Evolutionary conservation across 129 eudicot genomes (phyloP).

Genomic region (Scalesia atractyloides): DNA sequence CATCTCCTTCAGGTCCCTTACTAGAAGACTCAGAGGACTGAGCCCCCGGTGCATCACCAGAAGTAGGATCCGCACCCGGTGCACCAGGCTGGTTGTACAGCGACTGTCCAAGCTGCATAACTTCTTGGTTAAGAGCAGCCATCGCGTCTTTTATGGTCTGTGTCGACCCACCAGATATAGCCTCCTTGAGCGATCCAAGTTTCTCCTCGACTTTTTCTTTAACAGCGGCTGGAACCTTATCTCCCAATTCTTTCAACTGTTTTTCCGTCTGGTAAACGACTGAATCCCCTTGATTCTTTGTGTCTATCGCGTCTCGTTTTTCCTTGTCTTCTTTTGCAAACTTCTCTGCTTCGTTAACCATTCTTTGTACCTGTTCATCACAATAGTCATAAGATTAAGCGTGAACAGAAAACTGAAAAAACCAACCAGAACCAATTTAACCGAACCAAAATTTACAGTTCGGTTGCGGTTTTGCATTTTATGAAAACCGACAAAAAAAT

Average conservation of each 20-base stretch:
- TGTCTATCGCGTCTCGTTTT: constrained; percentile 96
- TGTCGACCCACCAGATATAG: constrained; percentile 81
- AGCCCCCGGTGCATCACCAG: constrained; percentile 43
- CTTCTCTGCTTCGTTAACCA: constrained; percentile 91
- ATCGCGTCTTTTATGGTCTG: constrained; percentile 91
- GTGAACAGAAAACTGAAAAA: too few relatives aligned
- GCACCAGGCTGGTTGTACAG: constrained; percentile 90
- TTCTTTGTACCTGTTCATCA: constrained; percentile 70
- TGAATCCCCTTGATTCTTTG: constrained; percentile 97
- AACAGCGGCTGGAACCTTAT: constrained; percentile 84
- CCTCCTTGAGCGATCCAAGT: constrained; percentile 76
- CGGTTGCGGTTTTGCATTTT: too few relatives aligned
- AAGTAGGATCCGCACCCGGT: constrained; percentile 47
- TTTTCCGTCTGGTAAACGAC: constrained; percentile 97
- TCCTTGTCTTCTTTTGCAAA: constrained; percentile 97
- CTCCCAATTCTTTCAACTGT: constrained; percentile 94
- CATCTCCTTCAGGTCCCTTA: constrained; percentile 94
- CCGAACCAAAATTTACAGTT: too few relatives aligned
- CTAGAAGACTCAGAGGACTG: constrained; percentile 41
- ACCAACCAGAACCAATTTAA: too few relatives aligned
- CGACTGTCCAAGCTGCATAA: constrained; percentile 96
- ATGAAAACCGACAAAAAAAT: too few relatives aligned
- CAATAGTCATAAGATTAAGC: not conserved
- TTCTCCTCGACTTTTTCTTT: constrained; percentile 90
- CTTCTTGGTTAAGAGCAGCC: constrained; percentile 97